Evolutionary conservation across 805 yeast genomes (phyloP), one percentile per base, ranked within the genome.

Genomic region (Candida coquimbonensis): DNA sequence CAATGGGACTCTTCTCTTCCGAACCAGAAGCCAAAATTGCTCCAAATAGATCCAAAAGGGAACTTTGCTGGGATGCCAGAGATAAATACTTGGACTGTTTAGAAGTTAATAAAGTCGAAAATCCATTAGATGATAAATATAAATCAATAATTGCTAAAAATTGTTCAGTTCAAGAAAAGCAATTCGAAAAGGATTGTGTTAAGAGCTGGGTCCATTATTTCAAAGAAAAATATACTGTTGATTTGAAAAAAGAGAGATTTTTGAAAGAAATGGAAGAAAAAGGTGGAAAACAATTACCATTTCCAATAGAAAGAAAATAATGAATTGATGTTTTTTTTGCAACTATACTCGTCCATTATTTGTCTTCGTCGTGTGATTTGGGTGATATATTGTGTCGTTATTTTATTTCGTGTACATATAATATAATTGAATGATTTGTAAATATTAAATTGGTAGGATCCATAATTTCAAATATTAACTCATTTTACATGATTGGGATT

Each of bases 171-270:
- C 73, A 80, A 58, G 78, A 80, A 51, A 58, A 61, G n/a, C 73
- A 70, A 36, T 88, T 87, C 53, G 79, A 84, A 48, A 62, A 71
- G n/a, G 79, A 81, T 53, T 90, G 98, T 65, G 88, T 87, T 9
- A 79, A 80, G 13, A 79, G 89, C 44, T 90, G 98, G 98, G 88
- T 78, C 50, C 73, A 83, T 49, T 89, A 90, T 63, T 90, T 91
- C 71, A 91, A 89, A 61, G 91, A 88, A 64, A 90, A 89, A 64
- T 77, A 96, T 55, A 83, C 81, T 36, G 82, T 80, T 48, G 96
- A 88, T 54, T 67, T 78, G 50, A 78, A 79, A 55, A 81, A 83
- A 63, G 84, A 78, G 52, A 71, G 74, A 53, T 81, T 85, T 63
- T 64, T 87, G 56, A 74, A 74, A 45, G 81, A 84, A 60, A 79